Base-by-base conservation (phyloP, 495 filamentous ascomycete species). In the Penicillium coprophilum region DNA sequence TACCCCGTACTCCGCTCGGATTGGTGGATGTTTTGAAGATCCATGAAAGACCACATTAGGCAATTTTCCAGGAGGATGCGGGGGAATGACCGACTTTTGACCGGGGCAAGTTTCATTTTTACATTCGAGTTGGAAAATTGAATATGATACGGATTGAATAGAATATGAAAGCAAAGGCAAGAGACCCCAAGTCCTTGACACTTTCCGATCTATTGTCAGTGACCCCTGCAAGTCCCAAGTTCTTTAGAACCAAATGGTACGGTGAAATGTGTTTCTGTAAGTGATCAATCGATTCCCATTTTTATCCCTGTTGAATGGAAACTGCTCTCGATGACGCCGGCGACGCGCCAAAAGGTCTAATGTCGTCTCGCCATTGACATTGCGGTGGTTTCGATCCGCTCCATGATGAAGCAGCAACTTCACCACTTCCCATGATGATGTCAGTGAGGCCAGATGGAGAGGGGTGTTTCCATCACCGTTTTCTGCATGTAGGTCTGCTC, bases 21-120 rank as follows among this genome's bases (percentile, higher is more conserved):
- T 70, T 70, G 67, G 67, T 68, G 67, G 65, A 70, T 67, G 59
- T 67, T 68, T 61, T 59, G 19, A 12, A 38, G 46, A 49, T 28
- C 17, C 4, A 27, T 27, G 24, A 1, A 21, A 53, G 28, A 54
- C 60, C 55, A 31, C 46, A 48, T 63, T 58, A 47, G 62, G 62
- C 60, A 60, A 63, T 66, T 66, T 55, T 63, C 59, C 59, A 34
- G 46, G 39, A 34, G 20, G 46, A 53, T 60, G 63, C 63, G 57
- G 63, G 64, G 60, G 38, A 47, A 23, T 43, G 40, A 6, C 15
- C 15, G 34, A 15, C 15, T n/a, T 36, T 36, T n/a, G 13, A 36
- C 32, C 15, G 6, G 32, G 11, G 28, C 12, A 27, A 27, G 24
- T 6, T 27, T 4, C 24, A 6, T 6, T 27, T 27, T 27, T 27